Base-by-base conservation (phyloP, 2,329 filamentous ascomycete genomes). In the Apiospora hydei region DNA sequence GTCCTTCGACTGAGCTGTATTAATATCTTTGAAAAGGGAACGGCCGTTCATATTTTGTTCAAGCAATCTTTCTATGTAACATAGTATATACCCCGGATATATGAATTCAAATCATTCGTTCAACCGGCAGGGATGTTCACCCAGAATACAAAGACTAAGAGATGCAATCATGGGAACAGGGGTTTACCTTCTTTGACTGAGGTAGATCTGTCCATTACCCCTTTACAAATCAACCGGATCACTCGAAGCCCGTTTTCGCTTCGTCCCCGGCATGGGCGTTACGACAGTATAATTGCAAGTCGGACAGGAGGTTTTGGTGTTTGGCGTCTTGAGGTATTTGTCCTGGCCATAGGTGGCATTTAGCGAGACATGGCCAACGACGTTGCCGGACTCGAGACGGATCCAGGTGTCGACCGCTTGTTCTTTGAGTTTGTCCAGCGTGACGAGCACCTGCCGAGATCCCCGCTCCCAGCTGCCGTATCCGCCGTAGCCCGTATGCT, bases 401-500 rank as follows among this genome's bases (percentile, higher is more conserved):
- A 91, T 88, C 86, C 89, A 92, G 0, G 89, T 91, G 46, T 90
- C 84, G 0, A 89, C 80, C 49, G 84, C 84, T 26, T 81, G 75
- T 7, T 76, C 76, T 21, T 10, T 18, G 10, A 89, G 76, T 30
- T 79, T 79, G 1, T 82, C 77, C 53, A 87, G 82, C 1, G 84
- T 81, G 1, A 92, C 75, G 2, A 84, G 75, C 16, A 92, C 81
- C 75, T 91, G 88, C 0, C 90, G 83, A 5, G 86, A 85, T 1
- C 91, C 92, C 0, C 91, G 87, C 13, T 87, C 86, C 88, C 88
- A 92, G 66, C 84, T 84, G 0, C 91, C 90, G 75, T 94, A 94
- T 0, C 92, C 92, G 0, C 91, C 92, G 71, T 93, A 93, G 0
- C 92, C 92, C 0, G 89, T 87, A 75, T 92, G 91, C 74, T 92